Evolutionary conservation across 139 green algal genomes (phyloP).

Genomic region (Coccomyxa sp.): DNA sequence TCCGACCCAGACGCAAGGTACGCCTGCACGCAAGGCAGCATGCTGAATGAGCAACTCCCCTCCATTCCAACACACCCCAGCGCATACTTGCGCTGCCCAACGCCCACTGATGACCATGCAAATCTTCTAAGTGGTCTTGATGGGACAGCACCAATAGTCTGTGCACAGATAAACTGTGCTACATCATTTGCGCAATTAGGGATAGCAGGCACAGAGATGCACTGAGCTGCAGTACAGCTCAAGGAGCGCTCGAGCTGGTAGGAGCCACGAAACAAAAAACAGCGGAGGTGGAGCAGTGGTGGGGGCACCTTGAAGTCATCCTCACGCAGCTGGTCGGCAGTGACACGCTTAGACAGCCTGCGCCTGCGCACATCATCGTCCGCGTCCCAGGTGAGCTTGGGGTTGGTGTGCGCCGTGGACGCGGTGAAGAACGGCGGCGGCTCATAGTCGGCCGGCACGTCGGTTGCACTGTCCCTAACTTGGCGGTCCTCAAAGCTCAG

Average conservation of each 20-base stretch:
- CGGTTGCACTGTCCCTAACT: conserved; percentile 52
- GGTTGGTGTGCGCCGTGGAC: conserved; percentile 80
- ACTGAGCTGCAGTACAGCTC: background rate
- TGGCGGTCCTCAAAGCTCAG: conserved; percentile 60
- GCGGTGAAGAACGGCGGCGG: conserved; percentile 63
- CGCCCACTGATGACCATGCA: too few species aligned
- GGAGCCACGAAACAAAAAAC: background rate
- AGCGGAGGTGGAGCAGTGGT: background rate
- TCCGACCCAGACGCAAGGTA: background rate
- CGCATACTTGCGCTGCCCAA: too few species aligned
- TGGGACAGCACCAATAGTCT: background rate
- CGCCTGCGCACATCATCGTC: conserved; percentile 69
- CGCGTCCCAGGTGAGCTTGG: conserved; percentile 90
- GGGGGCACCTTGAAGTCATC: conserved; percentile 71
- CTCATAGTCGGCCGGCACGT: conserved; percentile 70
- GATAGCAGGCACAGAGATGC: background rate
- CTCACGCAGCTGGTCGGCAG: conserved; percentile 78
- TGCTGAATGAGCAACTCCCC: too few species aligned
- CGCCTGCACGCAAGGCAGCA: background rate
- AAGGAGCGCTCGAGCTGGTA: background rate
- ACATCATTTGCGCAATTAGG: background rate
- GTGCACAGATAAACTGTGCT: background rate
- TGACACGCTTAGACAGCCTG: conserved; percentile 49
- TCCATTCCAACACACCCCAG: background rate
- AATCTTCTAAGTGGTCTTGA: background rate